Base-by-base conservation (phyloP, 1,284 basidiomycete genomes). In the Fomes fomentarius region DNA sequence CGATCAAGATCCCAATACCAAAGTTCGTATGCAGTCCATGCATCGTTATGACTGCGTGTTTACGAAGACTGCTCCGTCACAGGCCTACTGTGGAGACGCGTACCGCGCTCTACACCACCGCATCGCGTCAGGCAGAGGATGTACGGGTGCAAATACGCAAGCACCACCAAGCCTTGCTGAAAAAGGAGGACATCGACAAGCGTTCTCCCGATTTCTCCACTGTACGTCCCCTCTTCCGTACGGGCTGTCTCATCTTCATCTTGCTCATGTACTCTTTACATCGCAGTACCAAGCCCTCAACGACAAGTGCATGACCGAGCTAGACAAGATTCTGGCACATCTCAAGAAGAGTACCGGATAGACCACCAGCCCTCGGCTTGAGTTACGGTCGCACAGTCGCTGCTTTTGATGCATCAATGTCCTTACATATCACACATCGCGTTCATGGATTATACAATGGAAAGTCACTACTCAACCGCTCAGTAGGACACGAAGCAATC, bases 1-100 rank as follows among this genome's bases (percentile, higher is more conserved):
- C 91, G 2, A 78, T 93, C 61, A 87, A 81, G 60, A 81, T 93
- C 58, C 86, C 89, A 0, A 83, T 93, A 66, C 87, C 90, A 33
- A 91, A 85, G 90, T 91, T 59, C 21, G 79, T 68, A 8, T 21
- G 14, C 37, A 22, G 25, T n/a, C 34, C 39, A 25, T 14, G 28
- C 39, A 17, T 24, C 31, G 14, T 53, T 10, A 24, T 15, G 35
- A 14, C 17, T n/a, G 19, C 19, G 37, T 19, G n/a, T 37, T 33
- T 10, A 39, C 31, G 46, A 50, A 37, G 41, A 15, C 45, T 30
- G n/a, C 56, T 56, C 24, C 51, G 48, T 51, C 48, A 34, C 51
- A 93, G 90, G 60, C 87, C 89, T 0, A 93, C 90, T 0, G 81
- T 91, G 2, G 89, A 91, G 46, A 80, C 87, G 0, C 81, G 87